Conservation (phyloP, 495 filamentous ascomycete species). For the Tuber indicum region DNA sequence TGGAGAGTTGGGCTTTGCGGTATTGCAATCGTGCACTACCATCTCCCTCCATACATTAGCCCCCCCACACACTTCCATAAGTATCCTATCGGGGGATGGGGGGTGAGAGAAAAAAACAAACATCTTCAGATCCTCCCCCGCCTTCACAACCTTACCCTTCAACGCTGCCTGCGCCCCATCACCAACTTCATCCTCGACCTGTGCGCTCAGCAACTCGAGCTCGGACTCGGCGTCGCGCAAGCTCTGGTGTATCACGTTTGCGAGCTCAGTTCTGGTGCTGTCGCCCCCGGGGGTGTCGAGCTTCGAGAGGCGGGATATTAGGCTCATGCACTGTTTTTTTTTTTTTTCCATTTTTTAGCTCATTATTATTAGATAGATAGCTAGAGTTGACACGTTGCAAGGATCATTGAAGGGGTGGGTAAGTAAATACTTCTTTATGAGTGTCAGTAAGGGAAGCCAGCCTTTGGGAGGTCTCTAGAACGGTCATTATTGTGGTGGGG, state of each 20-base stretch:
- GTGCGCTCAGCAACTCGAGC: slow-evolving; percentile 71
- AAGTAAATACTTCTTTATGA: slow-evolving; percentile 33
- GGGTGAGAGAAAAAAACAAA: slow-evolving; percentile 43
- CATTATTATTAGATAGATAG: slow-evolving; percentile 4
- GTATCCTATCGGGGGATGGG: background rate
- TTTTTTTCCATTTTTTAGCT: background rate
- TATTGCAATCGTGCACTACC: slow-evolving; percentile 65
- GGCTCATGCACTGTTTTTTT: slow-evolving; percentile 32
- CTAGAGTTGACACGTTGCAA: slow-evolving; percentile 18
- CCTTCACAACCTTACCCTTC: slow-evolving; percentile 55
- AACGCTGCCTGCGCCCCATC: slow-evolving; percentile 56
- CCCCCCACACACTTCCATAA: slow-evolving; percentile 23
- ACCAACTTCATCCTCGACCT: slow-evolving; percentile 54
- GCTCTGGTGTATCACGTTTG: slow-evolving; percentile 69
- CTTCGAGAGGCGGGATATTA: slow-evolving; percentile 38
- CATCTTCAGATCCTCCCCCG: slow-evolving; percentile 63
- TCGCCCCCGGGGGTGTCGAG: slow-evolving; percentile 27
- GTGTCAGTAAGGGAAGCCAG: slow-evolving; percentile 38
- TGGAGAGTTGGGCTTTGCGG: slow-evolving; percentile 70
- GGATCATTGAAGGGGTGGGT: background rate
- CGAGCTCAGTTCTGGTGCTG: slow-evolving; percentile 59
- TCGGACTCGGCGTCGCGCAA: slow-evolving; percentile 82
- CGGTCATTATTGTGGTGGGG: slow-evolving; percentile 23
- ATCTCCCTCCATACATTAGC: slow-evolving; percentile 8
- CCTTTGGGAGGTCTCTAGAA: slow-evolving; percentile 36